phyloP scores from a whole-genome alignment of 2,329 filamentous ascomycete species.

The Phyllachora maydis region DNA sequence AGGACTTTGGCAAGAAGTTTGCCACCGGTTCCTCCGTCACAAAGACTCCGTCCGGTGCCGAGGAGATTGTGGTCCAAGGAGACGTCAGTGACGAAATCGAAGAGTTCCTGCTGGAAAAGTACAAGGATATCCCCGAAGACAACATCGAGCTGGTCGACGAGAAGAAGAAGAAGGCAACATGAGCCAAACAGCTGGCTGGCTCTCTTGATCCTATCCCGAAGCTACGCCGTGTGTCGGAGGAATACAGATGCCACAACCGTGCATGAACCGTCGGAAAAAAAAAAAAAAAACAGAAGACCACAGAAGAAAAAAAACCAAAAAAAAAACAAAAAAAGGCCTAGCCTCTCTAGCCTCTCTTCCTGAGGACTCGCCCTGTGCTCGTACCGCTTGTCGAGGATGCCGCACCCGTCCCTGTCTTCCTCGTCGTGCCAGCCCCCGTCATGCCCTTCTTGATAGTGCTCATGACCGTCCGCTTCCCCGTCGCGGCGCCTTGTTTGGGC shows the following conservation, averaged over 20 bases:
- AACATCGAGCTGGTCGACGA: slow-evolving; percentile 92
- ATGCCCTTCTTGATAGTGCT: slow-evolving; percentile 31
- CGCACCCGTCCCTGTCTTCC: slow-evolving; percentile 16
- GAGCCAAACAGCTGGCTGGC: no score
- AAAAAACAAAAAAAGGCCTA: slow-evolving; percentile 3
- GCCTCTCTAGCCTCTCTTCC: slow-evolving; percentile 26
- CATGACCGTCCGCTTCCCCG: slow-evolving; percentile 20
- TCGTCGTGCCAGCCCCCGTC: slow-evolving; percentile 19
- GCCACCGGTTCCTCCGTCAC: slow-evolving; percentile 87
- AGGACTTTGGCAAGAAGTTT: slow-evolving; percentile 97
- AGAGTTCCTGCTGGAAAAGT: slow-evolving; percentile 77
- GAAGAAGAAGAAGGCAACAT: slow-evolving; percentile 70
- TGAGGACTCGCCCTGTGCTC: slow-evolving; percentile 29
- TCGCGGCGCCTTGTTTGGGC: no score
- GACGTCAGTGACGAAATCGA: slow-evolving; percentile 89
- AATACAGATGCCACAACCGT: slow-evolving; percentile 1
- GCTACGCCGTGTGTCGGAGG: no score
- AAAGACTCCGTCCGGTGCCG: slow-evolving; percentile 64
- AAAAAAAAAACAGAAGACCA: slow-evolving; percentile 1
- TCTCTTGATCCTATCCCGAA: no score
- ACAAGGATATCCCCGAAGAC: slow-evolving; percentile 78
- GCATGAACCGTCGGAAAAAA: slow-evolving; percentile 1
- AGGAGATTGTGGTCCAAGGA: slow-evolving; percentile 95
- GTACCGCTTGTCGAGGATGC: slow-evolving; percentile 16
- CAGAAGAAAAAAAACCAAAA: no score